Base-by-base conservation (phyloP, 2,329 filamentous ascomycete species). In the Zasmidium cellare region DNA sequence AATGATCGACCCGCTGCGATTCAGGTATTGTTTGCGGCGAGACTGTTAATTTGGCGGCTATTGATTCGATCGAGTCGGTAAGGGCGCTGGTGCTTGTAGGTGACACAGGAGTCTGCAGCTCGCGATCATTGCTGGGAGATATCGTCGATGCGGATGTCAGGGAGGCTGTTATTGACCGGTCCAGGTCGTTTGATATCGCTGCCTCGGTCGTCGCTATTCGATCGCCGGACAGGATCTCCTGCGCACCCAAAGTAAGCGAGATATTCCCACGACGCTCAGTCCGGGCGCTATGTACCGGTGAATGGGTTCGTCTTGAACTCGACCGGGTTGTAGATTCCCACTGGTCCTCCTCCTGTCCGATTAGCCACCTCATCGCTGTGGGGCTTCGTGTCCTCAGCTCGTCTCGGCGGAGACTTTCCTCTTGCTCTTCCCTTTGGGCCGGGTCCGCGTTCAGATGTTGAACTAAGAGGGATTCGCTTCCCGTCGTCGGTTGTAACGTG, bases 401-500 rank as follows among this genome's bases (percentile, higher is more conserved):
- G 59, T 63, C 69, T 58, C 45, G 70, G 69, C 35, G 70, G 70
- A 11, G 67, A 70, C 56, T 69, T 69, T 19, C 60, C 62, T 50
- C 64, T 55, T 46, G 59, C 55, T 55, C 62, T 55, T 44, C 58
- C 58, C 55, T 56, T 51, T 56, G 53, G 48, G 47, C 53, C 56
- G 47, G 56, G 58, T 57, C 19, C 28, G 20, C 57, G 59, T 49
- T 62, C 62, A 52, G 55, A 24, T 45, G 60, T 57, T 38, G 60
- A 55, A 45, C 64, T 51, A 58, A 72, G 60, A 57, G 70, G 67
- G 58, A 72, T 61, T 51, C 61, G 62, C 48, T 67, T 57, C 46
- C 70, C 70, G 52, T 72, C 70, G 61, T 72, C 70, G 60, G 70
- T 72, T 61, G 66, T 58, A 41, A 66, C 70, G 53, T 67, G 65